Conservation (phyloP, 257 asterid species). For the Lycium barbarum region DNA sequence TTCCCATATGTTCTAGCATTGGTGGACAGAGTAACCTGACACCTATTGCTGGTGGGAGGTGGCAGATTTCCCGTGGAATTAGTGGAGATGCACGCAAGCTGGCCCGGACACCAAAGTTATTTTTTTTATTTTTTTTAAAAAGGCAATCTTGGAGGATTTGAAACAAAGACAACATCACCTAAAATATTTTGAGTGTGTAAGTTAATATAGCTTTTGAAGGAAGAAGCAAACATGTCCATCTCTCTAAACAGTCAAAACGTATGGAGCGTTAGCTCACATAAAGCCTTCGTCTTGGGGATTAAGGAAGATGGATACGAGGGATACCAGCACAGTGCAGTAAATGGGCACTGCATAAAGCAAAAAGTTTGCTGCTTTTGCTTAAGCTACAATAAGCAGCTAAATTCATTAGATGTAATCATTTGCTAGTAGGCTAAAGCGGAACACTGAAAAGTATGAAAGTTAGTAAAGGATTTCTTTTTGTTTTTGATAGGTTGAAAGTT, state of each 20-base stretch:
- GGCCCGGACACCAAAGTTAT: too few relatives aligned
- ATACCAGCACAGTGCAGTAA: not conserved
- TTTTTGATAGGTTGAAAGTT: not conserved
- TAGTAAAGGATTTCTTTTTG: not conserved
- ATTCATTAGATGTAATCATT: slow-evolving; percentile 11
- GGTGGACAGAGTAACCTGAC: too few relatives aligned
- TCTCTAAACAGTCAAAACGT: not conserved
- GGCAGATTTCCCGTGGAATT: too few relatives aligned
- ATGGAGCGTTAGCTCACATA: not conserved
- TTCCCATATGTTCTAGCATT: too few relatives aligned
- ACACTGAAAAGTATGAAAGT: not conserved
- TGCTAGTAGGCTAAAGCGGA: not conserved
- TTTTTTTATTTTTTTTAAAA: not conserved
- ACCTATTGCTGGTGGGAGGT: too few relatives aligned
- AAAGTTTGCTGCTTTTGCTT: not conserved
- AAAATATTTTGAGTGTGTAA: not conserved
- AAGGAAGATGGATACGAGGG: slow-evolving; percentile 12
- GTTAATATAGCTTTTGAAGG: not conserved
- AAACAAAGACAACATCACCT: not conserved
- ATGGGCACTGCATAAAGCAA: not conserved
- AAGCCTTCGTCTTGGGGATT: slow-evolving; percentile 16
- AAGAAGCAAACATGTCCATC: not conserved
- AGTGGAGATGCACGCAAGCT: too few relatives aligned
- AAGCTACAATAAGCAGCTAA: not conserved
- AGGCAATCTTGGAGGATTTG: slow-evolving; percentile 17